Conservation (phyloP, 441 rosid genomes). For the Populus hybrid region DNA sequence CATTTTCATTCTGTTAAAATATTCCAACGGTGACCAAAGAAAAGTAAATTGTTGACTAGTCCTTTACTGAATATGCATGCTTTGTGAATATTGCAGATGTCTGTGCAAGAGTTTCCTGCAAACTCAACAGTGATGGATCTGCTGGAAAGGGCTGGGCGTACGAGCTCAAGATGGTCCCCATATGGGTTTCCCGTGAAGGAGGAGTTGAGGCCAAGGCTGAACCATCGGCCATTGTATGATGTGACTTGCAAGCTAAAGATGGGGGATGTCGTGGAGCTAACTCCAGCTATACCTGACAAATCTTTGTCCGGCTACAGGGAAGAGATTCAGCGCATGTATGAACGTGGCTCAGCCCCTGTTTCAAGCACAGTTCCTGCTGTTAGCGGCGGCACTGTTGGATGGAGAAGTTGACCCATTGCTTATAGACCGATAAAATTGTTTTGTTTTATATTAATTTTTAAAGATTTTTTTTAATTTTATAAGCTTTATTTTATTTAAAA, state of each 20-base stretch:
- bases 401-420: conserved; percentile 43
- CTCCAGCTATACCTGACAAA: conserved; percentile 81
- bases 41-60: neutral
- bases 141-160: conserved; percentile 65
- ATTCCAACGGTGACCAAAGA: neutral
- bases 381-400: conserved; percentile 33
- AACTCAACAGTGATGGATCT: conserved; percentile 70
- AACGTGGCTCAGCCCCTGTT: conserved; percentile 39
- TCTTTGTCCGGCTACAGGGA: conserved; percentile 81
- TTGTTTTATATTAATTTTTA: too few species aligned
- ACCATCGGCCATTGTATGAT: conserved; percentile 58
- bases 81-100: conserved; percentile 62
- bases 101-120: conserved; percentile 84
- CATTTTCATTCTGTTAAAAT: too few species aligned
- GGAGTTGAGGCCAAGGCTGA: conserved; percentile 78
- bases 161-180: conserved; percentile 63
- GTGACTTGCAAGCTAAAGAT: conserved; percentile 65
- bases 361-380: conserved; percentile 33
- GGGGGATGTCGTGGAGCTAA: conserved; percentile 93
- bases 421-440: neutral
- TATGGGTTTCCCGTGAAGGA: conserved; percentile 79
- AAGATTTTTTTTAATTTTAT: too few species aligned
- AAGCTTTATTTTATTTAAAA: too few species aligned
- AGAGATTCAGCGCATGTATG: conserved; percentile 89
- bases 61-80: neutral